Conservation (phyloP, 805 yeast genomes). For the Wickerhamiella lipophila region DNA sequence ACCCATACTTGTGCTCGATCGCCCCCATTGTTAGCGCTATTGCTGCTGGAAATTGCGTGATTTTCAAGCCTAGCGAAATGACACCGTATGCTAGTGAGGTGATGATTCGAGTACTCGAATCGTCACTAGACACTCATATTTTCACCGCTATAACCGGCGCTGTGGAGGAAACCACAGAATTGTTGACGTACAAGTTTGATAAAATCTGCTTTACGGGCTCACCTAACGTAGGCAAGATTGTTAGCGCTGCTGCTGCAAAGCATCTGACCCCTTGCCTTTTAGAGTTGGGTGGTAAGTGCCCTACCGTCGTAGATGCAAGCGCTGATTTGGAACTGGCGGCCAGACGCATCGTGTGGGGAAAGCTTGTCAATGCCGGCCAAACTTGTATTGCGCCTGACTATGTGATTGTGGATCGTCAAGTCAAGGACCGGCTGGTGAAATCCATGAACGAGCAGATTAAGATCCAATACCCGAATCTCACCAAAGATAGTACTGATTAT, state of each 20-base stretch:
- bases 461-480: constrained; percentile 36
- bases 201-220: constrained; percentile 82
- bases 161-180: constrained; percentile 43
- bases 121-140: constrained; percentile 45
- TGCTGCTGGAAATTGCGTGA: constrained; percentile 74
- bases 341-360: constrained; percentile 63
- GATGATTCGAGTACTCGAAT: constrained; percentile 42
- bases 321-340: constrained; percentile 34
- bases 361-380: constrained; percentile 74
- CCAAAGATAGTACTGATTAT: constrained; percentile 30
- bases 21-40: constrained; percentile 66
- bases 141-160: constrained; percentile 63
- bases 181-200: constrained; percentile 58
- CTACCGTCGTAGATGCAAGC: constrained; percentile 52
- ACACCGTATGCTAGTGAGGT: constrained; percentile 48
- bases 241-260: constrained; percentile 74
- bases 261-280: constrained; percentile 64
- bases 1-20: constrained; percentile 53
- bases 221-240: constrained; percentile 57
- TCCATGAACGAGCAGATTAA: constrained; percentile 32
- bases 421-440: constrained; percentile 40
- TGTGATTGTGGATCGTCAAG: constrained; percentile 47
- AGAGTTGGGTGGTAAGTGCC: constrained; percentile 90
- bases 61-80: constrained; percentile 62
- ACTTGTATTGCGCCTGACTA: constrained; percentile 87